phyloP scores from a whole-genome alignment of 1,284 basidiomycete genomes.

The Mrakiaceae sp. region DNA sequence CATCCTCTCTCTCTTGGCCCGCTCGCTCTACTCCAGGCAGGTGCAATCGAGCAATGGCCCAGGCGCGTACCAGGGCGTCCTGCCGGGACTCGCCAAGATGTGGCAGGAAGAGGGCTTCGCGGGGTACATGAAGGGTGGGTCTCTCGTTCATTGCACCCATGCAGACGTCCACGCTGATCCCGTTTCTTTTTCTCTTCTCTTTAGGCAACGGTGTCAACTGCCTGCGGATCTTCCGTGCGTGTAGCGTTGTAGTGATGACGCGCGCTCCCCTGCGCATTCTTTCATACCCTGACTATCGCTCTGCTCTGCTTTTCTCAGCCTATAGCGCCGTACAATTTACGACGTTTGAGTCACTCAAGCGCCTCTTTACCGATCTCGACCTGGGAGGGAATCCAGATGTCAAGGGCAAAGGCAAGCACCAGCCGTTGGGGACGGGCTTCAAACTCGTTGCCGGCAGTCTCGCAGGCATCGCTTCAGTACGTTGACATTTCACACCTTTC shows the following conservation, averaged over 20 bases:
- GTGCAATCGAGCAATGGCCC: slow-evolving; percentile 53
- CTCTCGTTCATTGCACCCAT: too few relatives aligned
- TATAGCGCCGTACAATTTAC: slow-evolving; percentile 84
- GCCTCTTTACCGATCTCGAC: slow-evolving; percentile 25
- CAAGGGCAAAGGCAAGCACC: slow-evolving; percentile 48
- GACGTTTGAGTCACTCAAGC: slow-evolving; percentile 74
- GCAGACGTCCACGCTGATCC: too few relatives aligned
- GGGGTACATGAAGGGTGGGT: slow-evolving; percentile 64
- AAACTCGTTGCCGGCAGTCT: slow-evolving; percentile 72
- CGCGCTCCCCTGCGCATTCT: too few relatives aligned
- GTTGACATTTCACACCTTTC: neutral
- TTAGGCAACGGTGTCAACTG: slow-evolving; percentile 69
- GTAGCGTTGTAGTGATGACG: too few relatives aligned
- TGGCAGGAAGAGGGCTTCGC: slow-evolving; percentile 84
- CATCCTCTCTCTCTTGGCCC: neutral
- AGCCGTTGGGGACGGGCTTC: slow-evolving; percentile 69
- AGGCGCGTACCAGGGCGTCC: slow-evolving; percentile 69
- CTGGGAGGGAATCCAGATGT: neutral
- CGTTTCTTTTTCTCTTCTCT: too few relatives aligned
- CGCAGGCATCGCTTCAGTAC: slow-evolving; percentile 51
- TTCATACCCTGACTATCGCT: neutral
- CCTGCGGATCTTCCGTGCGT: slow-evolving; percentile 57
- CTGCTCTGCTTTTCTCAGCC: neutral
- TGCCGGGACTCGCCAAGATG: slow-evolving; percentile 50
- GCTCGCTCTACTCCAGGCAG: slow-evolving; percentile 44